Evolutionary conservation across 2,329 filamentous ascomycete species (phyloP).

Genomic region (Clonostachys byssicola): DNA sequence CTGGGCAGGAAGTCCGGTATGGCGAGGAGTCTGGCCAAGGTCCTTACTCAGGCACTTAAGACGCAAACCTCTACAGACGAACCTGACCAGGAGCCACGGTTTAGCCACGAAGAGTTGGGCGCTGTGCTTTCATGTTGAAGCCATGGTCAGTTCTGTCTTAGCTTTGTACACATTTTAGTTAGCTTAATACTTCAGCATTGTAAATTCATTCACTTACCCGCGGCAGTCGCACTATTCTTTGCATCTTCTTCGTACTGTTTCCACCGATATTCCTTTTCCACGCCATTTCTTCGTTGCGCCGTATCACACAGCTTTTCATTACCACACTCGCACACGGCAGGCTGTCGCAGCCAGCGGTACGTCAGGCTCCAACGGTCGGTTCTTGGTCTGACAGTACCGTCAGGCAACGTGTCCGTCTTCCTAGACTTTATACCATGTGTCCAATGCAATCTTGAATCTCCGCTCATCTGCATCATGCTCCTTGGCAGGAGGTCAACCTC

Average conservation of each 20-base stretch:
- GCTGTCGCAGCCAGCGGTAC: constrained; percentile 45
- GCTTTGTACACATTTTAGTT: too few species aligned
- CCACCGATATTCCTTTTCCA: constrained; percentile 47
- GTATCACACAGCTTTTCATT: constrained; percentile 45
- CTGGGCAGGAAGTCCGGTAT: constrained; percentile 52
- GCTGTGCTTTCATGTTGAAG: too few species aligned
- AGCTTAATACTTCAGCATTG: too few species aligned
- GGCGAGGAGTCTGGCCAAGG: constrained; percentile 8
- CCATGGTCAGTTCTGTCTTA: too few species aligned
- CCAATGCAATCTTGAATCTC: constrained; percentile 47
- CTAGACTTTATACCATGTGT: constrained; percentile 50
- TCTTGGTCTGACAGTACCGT: constrained; percentile 37
- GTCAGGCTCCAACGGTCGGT: constrained; percentile 49
- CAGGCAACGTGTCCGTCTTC: constrained; percentile 42
- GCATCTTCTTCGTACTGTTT: constrained; percentile 19
- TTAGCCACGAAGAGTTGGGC: too few species aligned
- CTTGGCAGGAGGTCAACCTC: constrained; percentile 43
- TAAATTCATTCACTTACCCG: too few species aligned
- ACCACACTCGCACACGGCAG: constrained; percentile 44
- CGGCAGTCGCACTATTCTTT: too few species aligned
- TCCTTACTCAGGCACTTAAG: too few species aligned
- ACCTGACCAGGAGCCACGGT: too few species aligned
- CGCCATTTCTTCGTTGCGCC: constrained; percentile 36
- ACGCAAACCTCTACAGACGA: too few species aligned
- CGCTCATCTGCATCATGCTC: constrained; percentile 46